Percentiles rank a stretch among this genome's conserved stretches.
Evolutionary conservation across 129 eudicot genomes (phyloP).

Genomic region (Calendula officinalis): DNA sequence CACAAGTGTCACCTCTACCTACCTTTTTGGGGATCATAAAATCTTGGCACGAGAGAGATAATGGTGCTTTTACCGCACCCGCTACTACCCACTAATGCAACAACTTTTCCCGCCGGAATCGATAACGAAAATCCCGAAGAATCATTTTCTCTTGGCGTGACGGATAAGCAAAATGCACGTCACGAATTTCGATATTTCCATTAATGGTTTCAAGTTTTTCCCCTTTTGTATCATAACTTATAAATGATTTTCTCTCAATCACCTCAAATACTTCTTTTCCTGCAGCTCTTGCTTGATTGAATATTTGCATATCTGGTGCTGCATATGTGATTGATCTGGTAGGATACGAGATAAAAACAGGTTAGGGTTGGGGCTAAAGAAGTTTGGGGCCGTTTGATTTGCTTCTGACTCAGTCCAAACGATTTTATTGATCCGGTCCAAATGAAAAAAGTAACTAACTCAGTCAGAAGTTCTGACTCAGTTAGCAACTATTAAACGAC

Average conservation of each 20-base stretch:
- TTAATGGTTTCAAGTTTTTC: slow-evolving; percentile 40
- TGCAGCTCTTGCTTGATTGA: slow-evolving; percentile 86
- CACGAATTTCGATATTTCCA: slow-evolving; percentile 58
- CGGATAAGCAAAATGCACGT: slow-evolving; percentile 70
- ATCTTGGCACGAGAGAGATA: slow-evolving; percentile 69
- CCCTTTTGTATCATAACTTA: slow-evolving; percentile 54
- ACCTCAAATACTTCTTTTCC: slow-evolving; percentile 84
- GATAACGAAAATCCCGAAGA: slow-evolving; percentile 71
- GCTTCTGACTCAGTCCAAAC: too few species aligned
- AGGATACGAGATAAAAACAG: background rate
- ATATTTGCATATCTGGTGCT: slow-evolving; percentile 87
- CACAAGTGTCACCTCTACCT: background rate
- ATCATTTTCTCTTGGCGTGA: slow-evolving; percentile 56
- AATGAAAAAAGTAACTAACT: too few species aligned
- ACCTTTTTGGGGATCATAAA: slow-evolving; percentile 75
- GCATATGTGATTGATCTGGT: slow-evolving; percentile 81
- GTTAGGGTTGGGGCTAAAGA: too few species aligned
- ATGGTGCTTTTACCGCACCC: slow-evolving; percentile 94
- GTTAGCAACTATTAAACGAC: too few species aligned
- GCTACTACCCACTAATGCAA: slow-evolving; percentile 81
- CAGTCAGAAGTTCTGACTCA: too few species aligned
- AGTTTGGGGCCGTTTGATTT: too few species aligned
- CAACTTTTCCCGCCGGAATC: slow-evolving; percentile 81
- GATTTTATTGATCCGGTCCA: too few species aligned
- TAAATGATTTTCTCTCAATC: slow-evolving; percentile 52